Evolutionary conservation across 345 rosid genomes (phyloP), one percentile per base, ranked within the genome.

Genomic region (Murraya paniculata): DNA sequence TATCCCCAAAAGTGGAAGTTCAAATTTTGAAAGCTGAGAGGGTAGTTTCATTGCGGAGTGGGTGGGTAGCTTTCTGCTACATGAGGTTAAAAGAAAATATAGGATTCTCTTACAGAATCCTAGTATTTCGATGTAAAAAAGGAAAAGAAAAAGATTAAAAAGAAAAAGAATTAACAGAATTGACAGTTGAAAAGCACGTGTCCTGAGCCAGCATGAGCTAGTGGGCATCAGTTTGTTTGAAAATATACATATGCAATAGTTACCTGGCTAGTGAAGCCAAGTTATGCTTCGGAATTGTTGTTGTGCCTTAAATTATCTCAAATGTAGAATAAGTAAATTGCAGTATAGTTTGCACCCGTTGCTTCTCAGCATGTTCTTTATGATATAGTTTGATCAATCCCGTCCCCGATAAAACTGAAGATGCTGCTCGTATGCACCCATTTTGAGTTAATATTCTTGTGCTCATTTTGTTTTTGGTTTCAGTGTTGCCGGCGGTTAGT

Each of bases 11-110:
- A 16, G 22, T 74, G 14, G 53, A 48, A 27, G 81, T 50, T 59
- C 41, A 82, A 66, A 78, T 71, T 87, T 81, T 82, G 83, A 76
- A 86, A 78, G 85, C 78, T 41, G 81, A 73, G 78, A 79, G 62
- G 82, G 64, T 76, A 67, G 53, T 77, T 81, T 80, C 22, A n/a
- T 77, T 79, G 64, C 25, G 71, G 71, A 62, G 56, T 30, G 77
- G 81, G 24, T 48, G 78, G 82, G n/a, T 65, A 59, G 69, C 72
- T 73, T 68, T 64, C 64, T 67, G 19, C 64, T 78, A 9, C 59
- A 75, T 69, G 68, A 71, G 66, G 73, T 72, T 27, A 31, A 45
- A 74, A 36, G 62, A 57, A 73, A 79, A 38, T 70, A 56, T 39
- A 48, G 75, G 78, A 76, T 64, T 79, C 76, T 82, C 21, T 22